These are phyloP conservation scores for Urtica urens DNA, from an alignment of 306 rosid species.

Conservation along the genomic window DNA sequence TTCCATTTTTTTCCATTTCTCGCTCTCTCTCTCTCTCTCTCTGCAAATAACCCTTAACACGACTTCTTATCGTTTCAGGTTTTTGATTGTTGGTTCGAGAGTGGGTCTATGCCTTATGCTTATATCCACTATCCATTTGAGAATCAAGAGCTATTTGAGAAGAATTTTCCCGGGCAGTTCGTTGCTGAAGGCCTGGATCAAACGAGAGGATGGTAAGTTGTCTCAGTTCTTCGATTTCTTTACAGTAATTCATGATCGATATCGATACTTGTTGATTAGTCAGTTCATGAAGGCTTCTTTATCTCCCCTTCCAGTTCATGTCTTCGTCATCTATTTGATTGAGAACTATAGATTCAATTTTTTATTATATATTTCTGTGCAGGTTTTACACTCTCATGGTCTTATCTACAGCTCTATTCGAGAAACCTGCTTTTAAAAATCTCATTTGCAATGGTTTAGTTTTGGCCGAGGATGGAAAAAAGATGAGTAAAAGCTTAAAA, in stretches of 20 bases:
- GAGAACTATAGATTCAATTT: constrained; percentile 7
- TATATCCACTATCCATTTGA: constrained; percentile 95
- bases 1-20: no score
- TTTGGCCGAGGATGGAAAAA: constrained; percentile 90
- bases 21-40: no score
- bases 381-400: constrained; percentile 99
- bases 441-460: constrained; percentile 98
- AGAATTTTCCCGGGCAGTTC: constrained; percentile 88
- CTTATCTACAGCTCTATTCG: constrained; percentile 81
- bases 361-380: constrained; percentile 23
- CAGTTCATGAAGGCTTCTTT: no score
- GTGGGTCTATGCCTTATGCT: constrained; percentile 99
- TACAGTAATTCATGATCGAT: background rate
- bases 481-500: constrained; percentile 94
- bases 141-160: constrained; percentile 76
- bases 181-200: constrained; percentile 97
- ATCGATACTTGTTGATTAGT: background rate
- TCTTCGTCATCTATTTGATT: background rate
- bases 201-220: constrained; percentile 92
- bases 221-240: constrained; percentile 7
- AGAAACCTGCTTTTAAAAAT: constrained; percentile 85
- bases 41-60: background rate
- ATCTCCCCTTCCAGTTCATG: background rate
- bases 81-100: constrained; percentile 98
- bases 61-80: constrained; percentile 43